Conservation (phyloP, 495 filamentous ascomycete genomes). For the Neurospora sp. region DNA sequence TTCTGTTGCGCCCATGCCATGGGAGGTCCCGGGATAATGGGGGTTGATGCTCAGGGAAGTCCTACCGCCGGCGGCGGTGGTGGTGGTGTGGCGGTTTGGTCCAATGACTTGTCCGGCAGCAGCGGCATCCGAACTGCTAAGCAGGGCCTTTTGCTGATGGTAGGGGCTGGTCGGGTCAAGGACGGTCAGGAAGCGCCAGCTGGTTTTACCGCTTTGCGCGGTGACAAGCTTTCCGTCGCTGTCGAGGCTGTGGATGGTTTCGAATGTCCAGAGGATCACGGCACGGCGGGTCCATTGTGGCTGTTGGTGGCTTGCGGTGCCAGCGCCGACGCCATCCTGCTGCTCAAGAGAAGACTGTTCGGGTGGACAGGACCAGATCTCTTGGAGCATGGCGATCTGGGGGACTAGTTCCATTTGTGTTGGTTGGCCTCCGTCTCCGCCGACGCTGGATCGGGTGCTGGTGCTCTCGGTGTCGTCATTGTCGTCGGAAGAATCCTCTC, state of each 20-base stretch:
- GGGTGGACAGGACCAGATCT: conserved; percentile 36
- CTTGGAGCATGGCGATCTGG: conserved; percentile 41
- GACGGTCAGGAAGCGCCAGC: conserved; percentile 39
- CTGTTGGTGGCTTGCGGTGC: conserved; percentile 6
- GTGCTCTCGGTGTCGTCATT: conserved; percentile 2
- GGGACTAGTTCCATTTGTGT: conserved; percentile 36
- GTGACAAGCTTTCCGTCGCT: conserved; percentile 17
- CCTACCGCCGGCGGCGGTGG: neutral
- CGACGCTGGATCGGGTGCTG: conserved; percentile 3
- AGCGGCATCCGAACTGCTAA: conserved; percentile 4
- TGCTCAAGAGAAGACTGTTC: conserved; percentile 1
- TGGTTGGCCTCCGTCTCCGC: conserved; percentile 5
- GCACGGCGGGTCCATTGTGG: conserved; percentile 30
- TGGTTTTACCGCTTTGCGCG: conserved; percentile 18
- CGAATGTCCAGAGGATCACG: conserved; percentile 39
- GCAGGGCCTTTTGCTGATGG: conserved; percentile 34
- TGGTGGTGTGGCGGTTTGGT: neutral
- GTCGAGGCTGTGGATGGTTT: conserved; percentile 31
- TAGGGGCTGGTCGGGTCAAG: conserved; percentile 35
- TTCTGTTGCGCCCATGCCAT: neutral
- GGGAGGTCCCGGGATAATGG: neutral
- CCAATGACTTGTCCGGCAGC: neutral
- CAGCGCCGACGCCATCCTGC: conserved; percentile 1
- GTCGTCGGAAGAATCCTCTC: neutral
- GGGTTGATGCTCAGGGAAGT: neutral